Conservation (phyloP, 352 stramenopile genomes). For the Phytophthora pistaciae region DNA sequence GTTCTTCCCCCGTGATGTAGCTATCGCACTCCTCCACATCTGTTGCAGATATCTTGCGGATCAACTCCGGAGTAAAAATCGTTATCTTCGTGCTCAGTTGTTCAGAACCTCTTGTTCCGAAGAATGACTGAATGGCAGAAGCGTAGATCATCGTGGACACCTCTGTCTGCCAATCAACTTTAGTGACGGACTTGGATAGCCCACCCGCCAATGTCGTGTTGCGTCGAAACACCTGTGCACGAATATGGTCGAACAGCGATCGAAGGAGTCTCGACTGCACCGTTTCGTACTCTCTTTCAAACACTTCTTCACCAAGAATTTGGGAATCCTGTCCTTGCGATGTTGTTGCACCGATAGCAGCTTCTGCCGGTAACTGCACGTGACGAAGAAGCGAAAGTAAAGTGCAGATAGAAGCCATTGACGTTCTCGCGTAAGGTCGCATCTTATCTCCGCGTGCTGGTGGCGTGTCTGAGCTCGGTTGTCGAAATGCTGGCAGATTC, state of each 20-base stretch:
- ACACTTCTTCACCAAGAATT: constrained; percentile 16
- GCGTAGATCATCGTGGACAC: constrained; percentile 49
- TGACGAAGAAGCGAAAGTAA: constrained; percentile 41
- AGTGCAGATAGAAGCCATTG: constrained; percentile 42
- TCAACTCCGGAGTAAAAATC: constrained; percentile 41
- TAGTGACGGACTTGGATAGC: constrained; percentile 33
- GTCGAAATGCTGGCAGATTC: constrained; percentile 58
- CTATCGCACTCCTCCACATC: constrained; percentile 30
- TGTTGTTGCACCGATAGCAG: background rate
- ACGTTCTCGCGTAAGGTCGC: constrained; percentile 39
- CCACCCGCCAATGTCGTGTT: constrained; percentile 13
- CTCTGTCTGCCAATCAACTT: constrained; percentile 42
- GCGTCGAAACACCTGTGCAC: constrained; percentile 37
- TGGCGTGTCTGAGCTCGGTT: constrained; percentile 27
- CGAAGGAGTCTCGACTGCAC: constrained; percentile 39
- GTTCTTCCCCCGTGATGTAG: constrained; percentile 30
- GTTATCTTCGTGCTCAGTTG: constrained; percentile 16
- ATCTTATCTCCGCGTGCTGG: constrained; percentile 36
- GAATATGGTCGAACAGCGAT: constrained; percentile 51
- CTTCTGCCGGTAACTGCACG: constrained; percentile 30
- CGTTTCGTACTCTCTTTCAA: constrained; percentile 20
- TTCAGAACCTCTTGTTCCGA: constrained; percentile 23
- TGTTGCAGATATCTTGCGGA: constrained; percentile 47
- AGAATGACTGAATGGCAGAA: constrained; percentile 48
- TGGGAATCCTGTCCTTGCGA: constrained; percentile 5